A percentile compares a stretch with the other conserved stretches of the same genome.
These are phyloP conservation scores for Plicaturopsis crispa DNA, from an alignment of 768 basidiomycete species.

Conservation along the genomic window DNA sequence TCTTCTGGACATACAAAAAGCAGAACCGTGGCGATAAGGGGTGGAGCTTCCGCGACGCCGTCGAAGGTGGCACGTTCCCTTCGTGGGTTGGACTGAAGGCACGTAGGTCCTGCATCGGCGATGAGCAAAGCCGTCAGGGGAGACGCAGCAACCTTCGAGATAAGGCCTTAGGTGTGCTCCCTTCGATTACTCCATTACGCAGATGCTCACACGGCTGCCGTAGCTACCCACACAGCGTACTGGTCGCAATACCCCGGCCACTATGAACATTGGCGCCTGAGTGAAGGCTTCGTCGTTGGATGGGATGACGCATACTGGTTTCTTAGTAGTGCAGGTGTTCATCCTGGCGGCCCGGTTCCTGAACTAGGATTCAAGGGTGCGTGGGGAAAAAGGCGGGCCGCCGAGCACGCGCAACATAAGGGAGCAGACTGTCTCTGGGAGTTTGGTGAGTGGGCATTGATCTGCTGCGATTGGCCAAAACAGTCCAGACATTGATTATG, in stretches of 20 bases:
- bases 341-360: conserved; percentile 22
- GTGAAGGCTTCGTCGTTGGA: conserved; percentile 54
- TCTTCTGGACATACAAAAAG: conserved; percentile 85
- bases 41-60: conserved; percentile 67
- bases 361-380: conserved; percentile 61
- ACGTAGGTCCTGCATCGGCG: conserved; percentile 10
- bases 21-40: conserved; percentile 56
- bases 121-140: conserved; percentile 12
- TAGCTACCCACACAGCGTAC: conserved; percentile 30
- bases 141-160: conserved; percentile 18
- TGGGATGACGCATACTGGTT: conserved; percentile 65
- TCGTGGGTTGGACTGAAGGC: conserved; percentile 31
- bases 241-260: conserved; percentile 46
- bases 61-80: conserved; percentile 56
- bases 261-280: conserved; percentile 65
- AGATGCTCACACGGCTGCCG: not conserved
- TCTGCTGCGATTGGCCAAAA: not conserved
- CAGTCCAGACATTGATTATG: conserved; percentile 9
- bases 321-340: conserved; percentile 10
- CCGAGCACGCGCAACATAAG: conserved; percentile 34
- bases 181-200: not conserved
- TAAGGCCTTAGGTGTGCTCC: conserved; percentile 19
- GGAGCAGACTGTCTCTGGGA: conserved; percentile 53
- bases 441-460: conserved; percentile 34
- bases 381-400: conserved; percentile 42